Base-by-base conservation (phyloP, 306 rosid genomes). In the Vicia faba region DNA sequence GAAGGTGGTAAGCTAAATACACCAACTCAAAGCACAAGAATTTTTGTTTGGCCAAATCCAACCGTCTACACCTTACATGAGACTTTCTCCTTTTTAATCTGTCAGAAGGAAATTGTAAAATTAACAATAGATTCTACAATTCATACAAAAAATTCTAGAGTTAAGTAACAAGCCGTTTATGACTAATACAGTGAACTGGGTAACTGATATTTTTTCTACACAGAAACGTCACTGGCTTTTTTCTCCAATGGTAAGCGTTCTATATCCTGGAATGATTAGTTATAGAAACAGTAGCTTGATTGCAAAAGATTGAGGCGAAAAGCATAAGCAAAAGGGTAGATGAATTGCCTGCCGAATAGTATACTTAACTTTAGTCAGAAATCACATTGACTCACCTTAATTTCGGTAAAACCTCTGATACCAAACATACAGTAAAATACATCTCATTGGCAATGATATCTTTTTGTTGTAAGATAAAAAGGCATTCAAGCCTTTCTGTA, bases 401-500 rank as follows among this genome's bases (percentile, higher is more conserved):
- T 33, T 33, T 33, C 9, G 9, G 9, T 2, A 33, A 33, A 33
- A 33, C 38, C 38, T 2, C 2, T 33, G 2, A 33, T 7, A 33
- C 38, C 9, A 33, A 33, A 33, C 38, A 33, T 33, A 19, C 45
- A 26, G 58, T 65, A 18, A 55, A 64, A 61, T 66, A 71, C 61
- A 25, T 45, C 68, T 5, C 72, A 53, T 41, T 7, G 67, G 49
- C 23, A 41, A 44, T 28, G 67, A 56, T 54, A 66, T 38, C 55
- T 64, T 53, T 23, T 64, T 59, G 39, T 56, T 16, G 48, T 55
- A 29, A 59, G 69, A 66, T 36, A 53, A 33, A 33, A 33, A 69
- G 78, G 76, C 82, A 73, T 49, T 72, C 43, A 51, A 54, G 76
- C 81, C 83, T 18, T 49, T 71, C 79, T 78, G 78, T 84, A 80